Conservation (phyloP, 2,329 filamentous ascomycete species). For the Lasiodiplodia sp. region DNA sequence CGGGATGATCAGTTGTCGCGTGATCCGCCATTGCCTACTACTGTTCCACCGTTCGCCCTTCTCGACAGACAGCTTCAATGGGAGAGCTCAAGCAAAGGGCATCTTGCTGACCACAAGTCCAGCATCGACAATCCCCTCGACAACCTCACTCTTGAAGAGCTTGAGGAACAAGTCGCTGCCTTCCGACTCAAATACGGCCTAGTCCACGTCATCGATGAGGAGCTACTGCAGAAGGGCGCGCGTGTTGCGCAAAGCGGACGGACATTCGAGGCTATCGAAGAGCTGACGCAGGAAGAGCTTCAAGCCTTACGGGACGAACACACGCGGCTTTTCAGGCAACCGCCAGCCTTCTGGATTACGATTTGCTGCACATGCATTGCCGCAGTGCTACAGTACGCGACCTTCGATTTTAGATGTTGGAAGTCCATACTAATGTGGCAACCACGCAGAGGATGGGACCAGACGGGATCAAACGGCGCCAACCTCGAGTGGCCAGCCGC, state of each 20-base stretch:
- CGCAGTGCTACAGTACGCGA: conserved; percentile 62
- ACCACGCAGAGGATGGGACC: conserved; percentile 57
- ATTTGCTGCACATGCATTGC: conserved; percentile 73
- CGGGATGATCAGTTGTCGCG: not conserved
- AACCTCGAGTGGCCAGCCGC: conserved; percentile 66
- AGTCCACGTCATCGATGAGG: conserved; percentile 58
- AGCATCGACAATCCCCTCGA: conserved; percentile 65
- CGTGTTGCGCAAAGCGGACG: conserved; percentile 75
- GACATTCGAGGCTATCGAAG: conserved; percentile 67
- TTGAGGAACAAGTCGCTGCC: conserved; percentile 63
- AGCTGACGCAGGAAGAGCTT: conserved; percentile 68
- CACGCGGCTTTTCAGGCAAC: conserved; percentile 72
- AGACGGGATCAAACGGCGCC: conserved; percentile 59
- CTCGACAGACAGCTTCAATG: not conserved
- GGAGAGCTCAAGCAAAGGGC: not conserved
- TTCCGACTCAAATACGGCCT: conserved; percentile 69
- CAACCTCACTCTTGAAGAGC: conserved; percentile 59
- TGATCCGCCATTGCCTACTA: not conserved
- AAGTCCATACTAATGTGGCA: not conserved
- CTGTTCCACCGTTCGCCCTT: not conserved
- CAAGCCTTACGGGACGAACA: conserved; percentile 67
- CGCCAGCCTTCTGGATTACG: conserved; percentile 69
- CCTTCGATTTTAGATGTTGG: no score
- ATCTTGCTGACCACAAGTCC: conserved; percentile 3
- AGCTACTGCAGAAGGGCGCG: conserved; percentile 71